A percentile compares a stretch with the other conserved stretches of the same genome.
Evolutionary conservation across 257 asterid species (phyloP).

Genomic region (Linderniella brevidens): DNA sequence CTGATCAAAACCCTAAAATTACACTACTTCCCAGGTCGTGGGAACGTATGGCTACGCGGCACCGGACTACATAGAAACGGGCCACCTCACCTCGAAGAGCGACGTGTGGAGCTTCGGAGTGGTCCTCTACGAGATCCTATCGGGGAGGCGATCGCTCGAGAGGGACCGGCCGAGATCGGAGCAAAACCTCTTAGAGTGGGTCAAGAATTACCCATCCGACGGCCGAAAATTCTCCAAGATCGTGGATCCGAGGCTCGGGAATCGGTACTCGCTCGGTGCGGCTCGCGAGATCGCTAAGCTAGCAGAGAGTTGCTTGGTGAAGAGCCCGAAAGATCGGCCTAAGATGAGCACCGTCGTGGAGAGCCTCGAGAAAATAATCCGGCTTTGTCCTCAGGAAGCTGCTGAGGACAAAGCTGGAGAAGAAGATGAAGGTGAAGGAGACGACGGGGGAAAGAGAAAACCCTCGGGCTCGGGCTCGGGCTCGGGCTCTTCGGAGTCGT

Average conservation of each 20-base stretch:
- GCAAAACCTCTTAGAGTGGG: conserved; percentile 75
- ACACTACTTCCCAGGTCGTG: too few species aligned
- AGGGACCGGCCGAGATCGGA: conserved; percentile 56
- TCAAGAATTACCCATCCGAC: conserved; percentile 34
- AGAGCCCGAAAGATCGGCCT: conserved; percentile 62
- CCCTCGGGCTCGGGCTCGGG: too few species aligned
- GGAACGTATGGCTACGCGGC: conserved; percentile 98
- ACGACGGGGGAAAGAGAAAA: too few species aligned
- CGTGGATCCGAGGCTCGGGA: conserved; percentile 66
- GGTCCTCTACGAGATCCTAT: conserved; percentile 63
- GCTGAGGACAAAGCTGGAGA: background rate
- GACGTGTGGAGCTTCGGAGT: conserved; percentile 97
- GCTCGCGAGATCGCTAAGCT: conserved; percentile 55
- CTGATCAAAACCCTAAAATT: too few species aligned
- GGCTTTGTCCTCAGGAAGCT: background rate
- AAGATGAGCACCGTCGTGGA: conserved; percentile 83
- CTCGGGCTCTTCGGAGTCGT: too few species aligned
- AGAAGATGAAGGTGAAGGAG: too few species aligned
- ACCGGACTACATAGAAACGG: conserved; percentile 89
- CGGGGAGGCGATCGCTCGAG: conserved; percentile 79
- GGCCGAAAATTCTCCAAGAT: conserved; percentile 38
- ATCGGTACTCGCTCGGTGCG: conserved; percentile 31
- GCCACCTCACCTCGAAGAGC: conserved; percentile 82
- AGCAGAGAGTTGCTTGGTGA: conserved; percentile 66
- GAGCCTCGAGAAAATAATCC: conserved; percentile 25